phyloP scores from a whole-genome alignment of 306 rosid species.

The Medicago truncatula region MtrunA17r5.0-ANR NC_053045.1:28162001-28162500 shows the following conservation, averaged over 20 bases:
- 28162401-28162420: neutral
- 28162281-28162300: neutral
- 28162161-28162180: constrained; percentile 22
- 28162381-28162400: neutral
- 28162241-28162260: no score
- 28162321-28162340: neutral
- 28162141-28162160: constrained; percentile 40
- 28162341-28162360: neutral
- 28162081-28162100: constrained; percentile 95
- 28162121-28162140: constrained; percentile 90
- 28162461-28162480: constrained; percentile 1
- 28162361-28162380: neutral
- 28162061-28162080: constrained; percentile 98
- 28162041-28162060: constrained; percentile 97
- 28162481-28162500: neutral
- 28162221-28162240: constrained; percentile 6
- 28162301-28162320: neutral
- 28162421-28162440: constrained; percentile 21
- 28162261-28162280: neutral
- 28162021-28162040: constrained; percentile 99
- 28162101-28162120: constrained; percentile 88
- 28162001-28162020: constrained; percentile 74
- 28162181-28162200: constrained; percentile 12
- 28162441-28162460: constrained; percentile 12
- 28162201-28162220: constrained; percentile 23